Evolutionary conservation across 179 eudicot genomes (phyloP), one percentile per base, ranked within the genome.

Genomic region (Spinacia oleracea): DNA sequence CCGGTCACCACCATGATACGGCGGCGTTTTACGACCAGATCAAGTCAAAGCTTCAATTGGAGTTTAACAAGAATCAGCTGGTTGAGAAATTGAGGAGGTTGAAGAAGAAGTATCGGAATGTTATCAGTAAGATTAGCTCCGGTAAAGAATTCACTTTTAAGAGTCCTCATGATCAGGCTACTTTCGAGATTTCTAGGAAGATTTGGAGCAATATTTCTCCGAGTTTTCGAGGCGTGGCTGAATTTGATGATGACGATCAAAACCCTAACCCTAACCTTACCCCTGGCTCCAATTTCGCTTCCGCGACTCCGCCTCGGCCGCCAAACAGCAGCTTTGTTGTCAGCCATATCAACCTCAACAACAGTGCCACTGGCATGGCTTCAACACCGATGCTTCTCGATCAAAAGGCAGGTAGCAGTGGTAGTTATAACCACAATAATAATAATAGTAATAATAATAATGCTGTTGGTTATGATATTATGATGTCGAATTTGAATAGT

Each of bases 11-110:
- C 53, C 90, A 90, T 21, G 98, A 93, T 64, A 96, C 99, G 69
- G 72, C 91, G 20, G 94, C 96, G 79, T 96, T 96, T 25, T 96
- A 96, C 42, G 99, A 96, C 29, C 98, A 90, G 93, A 93, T 96
- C 83, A 91, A 86, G 86, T 67, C 73, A 7, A 96, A 87, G 72
- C 81, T 96, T 3, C 99, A 93, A 84, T 86, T 96, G 53, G 97
- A 91, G 53, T 96, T 92, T 46, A 93, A 96, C 35, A 91, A 91
- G 89, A 93, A 88, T 51, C 99, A 96, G 80, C 72, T 96, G 45
- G 99, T 96, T 1, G 98, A 96, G 86, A 96, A 96, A 84, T 83
- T 96, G 5, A 69, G 97, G 68, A 74, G 99, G 67, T 79, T 96
- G 84, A 96, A 96, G 89, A 96, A 93, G 87, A 96, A 96, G 89